phyloP scores from a whole-genome alignment of 768 basidiomycete species.

The Austroboletus eburneus region DNA sequence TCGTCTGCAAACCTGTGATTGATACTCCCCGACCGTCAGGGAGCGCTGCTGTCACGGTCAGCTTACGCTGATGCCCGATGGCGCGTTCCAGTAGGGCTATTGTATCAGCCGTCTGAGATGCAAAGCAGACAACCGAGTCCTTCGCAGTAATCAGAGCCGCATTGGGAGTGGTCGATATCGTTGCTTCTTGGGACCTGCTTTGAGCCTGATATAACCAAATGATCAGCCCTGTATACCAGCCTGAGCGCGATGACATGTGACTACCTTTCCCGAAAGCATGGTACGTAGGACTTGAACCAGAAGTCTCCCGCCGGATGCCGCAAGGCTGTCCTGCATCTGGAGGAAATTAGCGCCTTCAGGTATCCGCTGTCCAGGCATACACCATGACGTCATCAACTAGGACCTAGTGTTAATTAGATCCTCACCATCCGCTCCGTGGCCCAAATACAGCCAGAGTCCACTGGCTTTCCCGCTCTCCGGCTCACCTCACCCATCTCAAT shows the following conservation, averaged over 20 bases:
- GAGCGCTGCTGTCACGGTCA: conserved; percentile 19
- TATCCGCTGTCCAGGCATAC: conserved; percentile 41
- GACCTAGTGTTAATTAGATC: conserved; percentile 3
- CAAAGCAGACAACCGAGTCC: conserved; percentile 17
- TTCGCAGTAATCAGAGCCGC: conserved; percentile 41
- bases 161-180: conserved; percentile 31
- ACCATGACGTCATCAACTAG: background rate
- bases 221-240: background rate
- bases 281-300: conserved; percentile 67
- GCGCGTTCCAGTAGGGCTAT: conserved; percentile 24
- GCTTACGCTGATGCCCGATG: conserved; percentile 27
- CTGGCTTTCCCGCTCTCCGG: conserved; percentile 47
- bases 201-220: conserved; percentile 38
- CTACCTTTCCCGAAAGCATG: conserved; percentile 55
- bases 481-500: conserved; percentile 64
- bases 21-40: conserved; percentile 24
- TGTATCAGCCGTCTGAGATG: conserved; percentile 16
- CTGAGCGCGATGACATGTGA: background rate
- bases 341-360: conserved; percentile 49
- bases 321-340: conserved; percentile 55
- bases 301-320: conserved; percentile 59
- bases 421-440: conserved; percentile 50
- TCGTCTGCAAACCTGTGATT: conserved; percentile 18
- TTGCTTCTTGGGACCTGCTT: conserved; percentile 42
- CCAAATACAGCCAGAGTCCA: conserved; percentile 79